Conservation (phyloP, 1,284 basidiomycete genomes). For the Sanghuangporus weigelae region DNA sequence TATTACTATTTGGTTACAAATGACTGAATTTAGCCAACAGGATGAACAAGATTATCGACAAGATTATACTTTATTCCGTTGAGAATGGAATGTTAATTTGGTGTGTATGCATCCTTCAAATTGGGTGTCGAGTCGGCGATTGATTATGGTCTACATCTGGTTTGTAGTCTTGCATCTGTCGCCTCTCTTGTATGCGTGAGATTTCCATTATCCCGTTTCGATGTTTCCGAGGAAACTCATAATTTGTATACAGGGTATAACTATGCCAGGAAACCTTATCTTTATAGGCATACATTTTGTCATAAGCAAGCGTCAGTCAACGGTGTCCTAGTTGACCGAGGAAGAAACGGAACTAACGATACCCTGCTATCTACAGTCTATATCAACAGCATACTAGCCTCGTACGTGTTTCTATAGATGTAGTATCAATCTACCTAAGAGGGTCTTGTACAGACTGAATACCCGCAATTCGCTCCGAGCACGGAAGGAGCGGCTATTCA, state of each 20-base stretch:
- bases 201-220: background rate
- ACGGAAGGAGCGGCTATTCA: constrained; percentile 2
- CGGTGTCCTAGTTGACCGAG: background rate
- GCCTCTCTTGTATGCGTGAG: constrained; percentile 16
- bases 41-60: constrained; percentile 14
- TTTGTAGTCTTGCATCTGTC: constrained; percentile 10
- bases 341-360: background rate
- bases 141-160: background rate
- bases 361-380: constrained; percentile 1
- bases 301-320: constrained; percentile 14
- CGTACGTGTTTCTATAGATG: constrained; percentile 4
- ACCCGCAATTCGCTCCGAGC: constrained; percentile 13
- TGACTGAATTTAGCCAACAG: background rate
- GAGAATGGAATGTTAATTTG: constrained; percentile 14
- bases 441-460: constrained; percentile 2
- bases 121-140: background rate
- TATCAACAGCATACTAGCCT: constrained; percentile 14
- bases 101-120: background rate
- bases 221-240: background rate
- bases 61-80: constrained; percentile 14
- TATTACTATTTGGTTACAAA: background rate
- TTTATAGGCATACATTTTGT: constrained; percentile 17
- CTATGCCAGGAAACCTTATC: constrained; percentile 17
- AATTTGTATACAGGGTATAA: background rate
- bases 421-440: background rate